A percentile compares a stretch with the other conserved stretches of the same genome.
phyloP scores from a whole-genome alignment of 169 alveolate species.

The Plasmodium gaboni region DNA sequence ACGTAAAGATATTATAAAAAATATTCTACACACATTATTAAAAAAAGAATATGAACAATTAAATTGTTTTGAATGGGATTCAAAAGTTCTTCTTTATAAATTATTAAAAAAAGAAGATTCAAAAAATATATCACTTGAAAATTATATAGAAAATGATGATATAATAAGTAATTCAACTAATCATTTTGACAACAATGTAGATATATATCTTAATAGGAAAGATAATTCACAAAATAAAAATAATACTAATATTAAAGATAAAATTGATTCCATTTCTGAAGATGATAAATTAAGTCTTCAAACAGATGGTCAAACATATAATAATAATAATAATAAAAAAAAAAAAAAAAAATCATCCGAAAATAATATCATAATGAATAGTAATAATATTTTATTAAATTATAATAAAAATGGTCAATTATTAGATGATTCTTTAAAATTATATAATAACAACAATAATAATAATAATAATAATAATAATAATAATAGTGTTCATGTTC shows the following conservation, averaged over 20 bases:
- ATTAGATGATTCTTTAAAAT: no score
- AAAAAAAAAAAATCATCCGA: no score
- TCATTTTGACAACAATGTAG: neutral
- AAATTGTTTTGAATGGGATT: conserved; percentile 4
- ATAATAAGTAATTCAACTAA: neutral
- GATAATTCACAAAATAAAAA: no score
- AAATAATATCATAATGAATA: no score
- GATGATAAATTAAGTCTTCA: no score
- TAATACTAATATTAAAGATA: no score
- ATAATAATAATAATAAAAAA: neutral
- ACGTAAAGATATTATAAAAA: conserved; percentile 14
- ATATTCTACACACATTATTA: conserved; percentile 7
- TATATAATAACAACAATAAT: no score
- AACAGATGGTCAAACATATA: neutral
- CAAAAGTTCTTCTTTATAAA: neutral
- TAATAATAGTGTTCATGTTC: neutral
- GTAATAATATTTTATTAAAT: no score
- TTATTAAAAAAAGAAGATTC: neutral
- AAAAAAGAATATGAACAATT: conserved; percentile 24
- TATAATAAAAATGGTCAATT: no score
- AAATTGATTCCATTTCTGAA: no score
- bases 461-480: no score
- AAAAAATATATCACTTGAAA: neutral
- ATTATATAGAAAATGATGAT: neutral
- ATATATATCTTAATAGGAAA: neutral